A percentile compares a stretch with the other conserved stretches of the same genome.
Evolutionary conservation across 257 asterid species (phyloP).

Genomic region (Solanum sejunctum): DNA sequence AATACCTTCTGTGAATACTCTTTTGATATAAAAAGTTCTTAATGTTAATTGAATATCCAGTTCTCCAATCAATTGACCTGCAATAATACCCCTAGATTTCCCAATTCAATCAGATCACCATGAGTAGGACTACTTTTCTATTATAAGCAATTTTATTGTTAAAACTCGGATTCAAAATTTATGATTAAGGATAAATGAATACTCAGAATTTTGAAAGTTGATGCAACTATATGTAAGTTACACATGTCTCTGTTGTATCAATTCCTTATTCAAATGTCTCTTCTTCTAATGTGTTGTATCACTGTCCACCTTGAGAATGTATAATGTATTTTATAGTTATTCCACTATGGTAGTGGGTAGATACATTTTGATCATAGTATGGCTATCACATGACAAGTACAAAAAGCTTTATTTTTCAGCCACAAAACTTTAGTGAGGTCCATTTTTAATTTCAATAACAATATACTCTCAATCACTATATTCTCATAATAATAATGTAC

Average conservation of each 20-base stretch:
- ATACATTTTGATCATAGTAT: neutral
- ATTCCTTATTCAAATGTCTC: neutral
- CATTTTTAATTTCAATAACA: neutral
- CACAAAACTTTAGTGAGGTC: neutral
- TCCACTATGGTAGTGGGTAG: slow-evolving; percentile 1
- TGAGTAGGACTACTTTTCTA: too few species aligned
- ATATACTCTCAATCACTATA: neutral
- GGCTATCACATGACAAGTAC: neutral
- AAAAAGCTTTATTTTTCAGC: neutral
- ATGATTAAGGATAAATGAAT: neutral
- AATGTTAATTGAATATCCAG: too few species aligned
- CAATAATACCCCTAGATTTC: too few species aligned
- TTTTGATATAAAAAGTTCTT: too few species aligned
- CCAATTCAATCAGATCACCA: too few species aligned
- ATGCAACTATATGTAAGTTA: neutral
- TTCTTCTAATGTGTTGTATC: neutral
- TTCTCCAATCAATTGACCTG: too few species aligned
- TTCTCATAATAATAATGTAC: neutral
- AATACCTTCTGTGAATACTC: too few species aligned
- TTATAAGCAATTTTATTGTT: too few species aligned
- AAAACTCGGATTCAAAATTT: too few species aligned
- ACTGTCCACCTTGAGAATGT: neutral
- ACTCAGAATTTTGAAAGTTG: neutral
- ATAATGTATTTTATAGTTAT: neutral
- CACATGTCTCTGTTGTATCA: neutral